Percentiles rank a stretch among this genome's conserved stretches.
These are phyloP conservation scores for Phaeosphaeria sp. DNA, from an alignment of 2,329 filamentous ascomycete genomes.

Conservation along the genomic window DNA sequence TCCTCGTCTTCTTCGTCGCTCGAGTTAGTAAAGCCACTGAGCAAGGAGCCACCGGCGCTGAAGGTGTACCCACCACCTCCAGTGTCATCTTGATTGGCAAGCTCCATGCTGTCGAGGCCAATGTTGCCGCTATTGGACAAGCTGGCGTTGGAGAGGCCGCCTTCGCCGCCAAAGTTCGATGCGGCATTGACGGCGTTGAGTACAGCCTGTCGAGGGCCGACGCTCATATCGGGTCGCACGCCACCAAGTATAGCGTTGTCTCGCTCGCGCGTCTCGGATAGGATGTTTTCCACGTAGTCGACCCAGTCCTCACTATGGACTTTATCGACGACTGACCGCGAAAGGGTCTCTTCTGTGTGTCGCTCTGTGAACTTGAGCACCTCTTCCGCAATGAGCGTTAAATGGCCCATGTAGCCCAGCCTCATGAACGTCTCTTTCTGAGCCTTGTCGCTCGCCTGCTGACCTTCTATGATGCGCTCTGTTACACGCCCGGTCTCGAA, in stretches of 20 bases:
- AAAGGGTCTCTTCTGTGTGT: constrained; percentile 86
- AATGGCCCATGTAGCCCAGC: constrained; percentile 97
- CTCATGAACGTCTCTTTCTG: constrained; percentile 85
- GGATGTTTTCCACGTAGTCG: constrained; percentile 89
- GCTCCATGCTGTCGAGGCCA: constrained; percentile 69
- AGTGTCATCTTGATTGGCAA: constrained; percentile 68
- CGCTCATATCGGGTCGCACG: constrained; percentile 87
- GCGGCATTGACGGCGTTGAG: constrained; percentile 65
- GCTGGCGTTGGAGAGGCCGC: constrained; percentile 75
- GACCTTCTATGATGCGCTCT: constrained; percentile 88
- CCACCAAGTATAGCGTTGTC: constrained; percentile 98
- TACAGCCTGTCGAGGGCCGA: constrained; percentile 77
- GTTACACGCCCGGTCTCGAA: constrained; percentile 92
- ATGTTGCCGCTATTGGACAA: constrained; percentile 69
- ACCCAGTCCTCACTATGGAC: constrained; percentile 93
- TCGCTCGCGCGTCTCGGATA: constrained; percentile 91
- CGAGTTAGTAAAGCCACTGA: constrained; percentile 91
- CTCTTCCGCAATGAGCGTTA: constrained; percentile 96
- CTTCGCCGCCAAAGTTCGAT: constrained; percentile 60
- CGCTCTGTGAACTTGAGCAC: constrained; percentile 98
- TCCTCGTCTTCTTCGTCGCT: constrained; percentile 98
- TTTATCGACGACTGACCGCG: constrained; percentile 81
- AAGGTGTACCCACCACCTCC: constrained; percentile 78
- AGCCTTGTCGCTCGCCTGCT: constrained; percentile 83
- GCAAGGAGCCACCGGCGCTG: constrained; percentile 74